phyloP scores from a whole-genome alignment of 2,329 filamentous ascomycete genomes.

The Nigrospora osmanthi region DNA sequence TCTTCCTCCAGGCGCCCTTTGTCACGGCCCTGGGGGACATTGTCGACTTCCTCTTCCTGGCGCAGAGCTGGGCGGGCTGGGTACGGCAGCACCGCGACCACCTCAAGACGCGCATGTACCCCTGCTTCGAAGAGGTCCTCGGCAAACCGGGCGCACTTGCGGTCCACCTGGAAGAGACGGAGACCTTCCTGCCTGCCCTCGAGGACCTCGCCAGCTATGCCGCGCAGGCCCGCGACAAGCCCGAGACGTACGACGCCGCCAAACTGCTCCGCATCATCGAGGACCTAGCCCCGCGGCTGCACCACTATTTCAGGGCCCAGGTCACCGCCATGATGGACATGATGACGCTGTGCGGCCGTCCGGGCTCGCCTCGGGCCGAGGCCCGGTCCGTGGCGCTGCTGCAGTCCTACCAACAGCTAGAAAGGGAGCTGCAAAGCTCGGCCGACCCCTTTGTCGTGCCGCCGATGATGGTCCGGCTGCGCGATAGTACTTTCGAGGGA shows the following conservation, averaged over 20 bases:
- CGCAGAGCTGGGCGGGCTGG: constrained; percentile 19
- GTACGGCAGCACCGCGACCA: constrained; percentile 21
- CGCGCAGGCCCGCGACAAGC: constrained; percentile 4
- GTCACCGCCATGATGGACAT: constrained; percentile 6
- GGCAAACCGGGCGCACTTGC: constrained; percentile 11
- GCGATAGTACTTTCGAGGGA: constrained; percentile 11
- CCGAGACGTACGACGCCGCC: constrained; percentile 7
- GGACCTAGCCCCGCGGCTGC: constrained; percentile 7
- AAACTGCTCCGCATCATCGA: constrained; percentile 7
- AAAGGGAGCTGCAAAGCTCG: constrained; percentile 5
- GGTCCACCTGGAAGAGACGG: constrained; percentile 9
- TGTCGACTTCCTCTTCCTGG: constrained; percentile 22
- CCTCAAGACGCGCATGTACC: constrained; percentile 21
- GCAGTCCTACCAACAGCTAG: constrained; percentile 9
- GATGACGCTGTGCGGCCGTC: constrained; percentile 4
- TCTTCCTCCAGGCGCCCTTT: constrained; percentile 25
- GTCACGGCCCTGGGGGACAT: constrained; percentile 17
- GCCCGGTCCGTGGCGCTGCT: constrained; percentile 7
- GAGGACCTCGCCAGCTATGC: constrained; percentile 6
- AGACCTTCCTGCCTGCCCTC: constrained; percentile 3
- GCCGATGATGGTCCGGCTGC: constrained; percentile 18
- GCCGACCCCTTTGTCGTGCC: constrained; percentile 14
- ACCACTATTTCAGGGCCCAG: constrained; percentile 8
- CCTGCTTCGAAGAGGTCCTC: constrained; percentile 16
- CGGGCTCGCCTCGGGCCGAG: constrained; percentile 1